Base-by-base conservation (phyloP, 139 green algal genomes). In the Asterochloris erici region DNA sequence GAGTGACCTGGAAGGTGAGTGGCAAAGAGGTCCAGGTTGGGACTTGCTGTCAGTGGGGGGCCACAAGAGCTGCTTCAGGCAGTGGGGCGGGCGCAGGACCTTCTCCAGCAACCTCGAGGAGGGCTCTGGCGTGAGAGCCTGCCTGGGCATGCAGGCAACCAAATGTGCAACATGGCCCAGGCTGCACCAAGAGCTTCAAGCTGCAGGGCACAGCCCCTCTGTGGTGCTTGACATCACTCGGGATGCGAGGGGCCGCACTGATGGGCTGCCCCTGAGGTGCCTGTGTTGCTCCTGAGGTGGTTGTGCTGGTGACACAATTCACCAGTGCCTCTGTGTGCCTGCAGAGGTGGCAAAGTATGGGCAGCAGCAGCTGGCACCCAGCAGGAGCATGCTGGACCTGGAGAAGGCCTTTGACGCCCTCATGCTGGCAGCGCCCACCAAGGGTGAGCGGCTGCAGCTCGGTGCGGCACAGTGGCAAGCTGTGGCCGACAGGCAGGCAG, bases 321-420 rank as follows among this genome's bases (percentile, higher is more conserved):
- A 80, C 14, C 21, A 62, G 24, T 62, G 68, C 60, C 23, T n/a
- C n/a, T 80, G 60, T 80, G 60, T 54, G 76, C 60, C n/a, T 61
- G 76, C 60, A 80, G 17, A 60, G 76, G 60, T 17, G 76, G 23
- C 21, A 73, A 73, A 73, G 66, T 24, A 73, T 73, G 66, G 21
- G 21, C 66, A 24, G 66, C 66, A 26, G 66, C 19, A 21, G 19
- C 66, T 24, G 66, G 23, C 66, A 9, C 66, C 66, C 21, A 21
- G 21, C 21, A 2, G 19, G 66, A 73, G 19, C 66, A 73, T 24
- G 23, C 66, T 82, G 16, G 70, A 66, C n/a, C 14, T 73, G 24
- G 70, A 77, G 16, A 63, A 64, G 60, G 81, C 81, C 23, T 78
- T 81, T 27, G 81, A 84, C 64, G 68, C 81, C 16, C 28, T 84